Percentiles rank a stretch among this genome's conserved stretches.
These are phyloP conservation scores for Suhomyces faveliae DNA, from an alignment of 805 yeast genomes.

Conservation along the genomic window DNA sequence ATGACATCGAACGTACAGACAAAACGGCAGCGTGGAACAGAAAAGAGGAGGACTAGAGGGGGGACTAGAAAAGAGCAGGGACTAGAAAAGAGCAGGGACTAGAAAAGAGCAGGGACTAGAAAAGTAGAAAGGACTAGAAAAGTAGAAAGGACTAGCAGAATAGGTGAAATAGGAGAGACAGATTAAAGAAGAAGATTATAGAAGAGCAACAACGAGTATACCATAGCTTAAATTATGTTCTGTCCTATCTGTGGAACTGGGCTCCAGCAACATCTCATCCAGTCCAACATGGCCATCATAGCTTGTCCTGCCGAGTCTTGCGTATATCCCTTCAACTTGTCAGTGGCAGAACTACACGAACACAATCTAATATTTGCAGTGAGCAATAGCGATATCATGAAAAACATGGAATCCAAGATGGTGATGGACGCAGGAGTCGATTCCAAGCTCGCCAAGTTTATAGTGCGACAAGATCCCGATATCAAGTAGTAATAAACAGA, in stretches of 20 bases:
- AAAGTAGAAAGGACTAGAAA: too few species aligned
- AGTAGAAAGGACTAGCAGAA: too few species aligned
- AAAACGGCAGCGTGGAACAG: too few species aligned
- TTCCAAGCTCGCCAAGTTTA: constrained; percentile 25
- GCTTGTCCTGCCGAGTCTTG: constrained; percentile 30
- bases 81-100: too few species aligned
- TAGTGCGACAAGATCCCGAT: constrained; percentile 19
- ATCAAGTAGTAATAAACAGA: background rate
- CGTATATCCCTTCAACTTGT: constrained; percentile 33
- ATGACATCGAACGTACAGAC: too few species aligned
- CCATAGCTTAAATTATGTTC: constrained; percentile 7
- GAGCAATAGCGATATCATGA: constrained; percentile 25
- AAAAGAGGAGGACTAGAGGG: too few species aligned
- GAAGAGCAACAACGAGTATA: too few species aligned
- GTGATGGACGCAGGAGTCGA: constrained; percentile 23
- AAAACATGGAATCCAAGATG: constrained; percentile 24
- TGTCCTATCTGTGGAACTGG: constrained; percentile 30
- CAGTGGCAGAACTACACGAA: constrained; percentile 26
- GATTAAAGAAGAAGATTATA: too few species aligned
- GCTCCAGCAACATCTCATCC: constrained; percentile 26
- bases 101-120: constrained; percentile 13
- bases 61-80: background rate
- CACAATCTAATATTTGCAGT: constrained; percentile 21
- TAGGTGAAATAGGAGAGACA: too few species aligned
- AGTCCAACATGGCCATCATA: constrained; percentile 24